phyloP scores from a whole-genome alignment of 805 yeast species.

The Torulaspora franciscae region DNA sequence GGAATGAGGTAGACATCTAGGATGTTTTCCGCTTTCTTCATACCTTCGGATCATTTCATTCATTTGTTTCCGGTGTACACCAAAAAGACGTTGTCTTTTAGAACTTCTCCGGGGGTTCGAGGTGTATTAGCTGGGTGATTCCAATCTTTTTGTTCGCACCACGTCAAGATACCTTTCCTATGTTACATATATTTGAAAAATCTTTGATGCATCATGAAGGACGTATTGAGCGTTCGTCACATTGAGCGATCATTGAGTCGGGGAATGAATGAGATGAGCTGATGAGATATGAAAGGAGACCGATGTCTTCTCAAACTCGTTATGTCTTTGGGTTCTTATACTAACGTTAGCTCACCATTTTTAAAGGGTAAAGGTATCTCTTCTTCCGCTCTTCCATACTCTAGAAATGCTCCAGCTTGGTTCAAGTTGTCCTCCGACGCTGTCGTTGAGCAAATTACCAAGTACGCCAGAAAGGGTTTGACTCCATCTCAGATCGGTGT shows the following conservation, averaged over 20 bases:
- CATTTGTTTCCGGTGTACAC: constrained; percentile 29
- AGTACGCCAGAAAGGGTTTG: constrained; percentile 99
- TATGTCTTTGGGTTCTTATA: neutral
- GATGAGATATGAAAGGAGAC: constrained; percentile 1
- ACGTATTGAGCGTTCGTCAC: neutral
- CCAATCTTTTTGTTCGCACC: constrained; percentile 20
- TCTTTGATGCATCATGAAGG: neutral
- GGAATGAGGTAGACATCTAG: neutral
- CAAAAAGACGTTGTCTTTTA: constrained; percentile 13
- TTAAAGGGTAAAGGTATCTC: constrained; percentile 97
- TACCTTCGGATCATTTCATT: constrained; percentile 23
- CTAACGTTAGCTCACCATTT: constrained; percentile 5
- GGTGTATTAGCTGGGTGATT: constrained; percentile 37
- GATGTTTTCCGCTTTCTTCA: constrained; percentile 5
- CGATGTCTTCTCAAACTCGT: neutral
- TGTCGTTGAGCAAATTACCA: constrained; percentile 96
- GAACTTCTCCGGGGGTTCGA: constrained; percentile 13
- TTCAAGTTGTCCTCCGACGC: constrained; percentile 94
- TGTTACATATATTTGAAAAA: neutral
- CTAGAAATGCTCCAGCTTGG: constrained; percentile 99
- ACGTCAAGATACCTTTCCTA: neutral
- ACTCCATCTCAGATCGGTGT: constrained; percentile 99
- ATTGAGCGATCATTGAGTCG: neutral
- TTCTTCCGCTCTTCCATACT: constrained; percentile 98
- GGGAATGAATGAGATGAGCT: constrained; percentile 4